These are phyloP conservation scores for Nadsonia starkeyi-henricii DNA, from an alignment of 1,139 yeast genomes.

Conservation along the genomic window DNA sequence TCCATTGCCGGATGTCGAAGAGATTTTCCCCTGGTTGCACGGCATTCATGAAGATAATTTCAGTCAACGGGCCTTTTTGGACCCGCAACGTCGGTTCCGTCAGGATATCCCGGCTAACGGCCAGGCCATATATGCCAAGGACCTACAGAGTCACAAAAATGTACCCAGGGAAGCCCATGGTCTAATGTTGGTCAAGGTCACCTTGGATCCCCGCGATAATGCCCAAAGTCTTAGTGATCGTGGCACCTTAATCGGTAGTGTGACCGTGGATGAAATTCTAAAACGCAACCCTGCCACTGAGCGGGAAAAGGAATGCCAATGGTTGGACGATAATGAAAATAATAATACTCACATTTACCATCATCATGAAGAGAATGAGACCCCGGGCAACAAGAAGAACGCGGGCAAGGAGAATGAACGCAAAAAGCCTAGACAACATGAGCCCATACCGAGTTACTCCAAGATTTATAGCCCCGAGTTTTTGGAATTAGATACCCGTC, in stretches of 20 bases:
- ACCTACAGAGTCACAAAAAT: slow-evolving; percentile 3
- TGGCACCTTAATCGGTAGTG: slow-evolving; percentile 48
- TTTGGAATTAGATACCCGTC: slow-evolving; percentile 35
- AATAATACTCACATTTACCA: slow-evolving; percentile 1
- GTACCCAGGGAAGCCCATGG: slow-evolving; percentile 18
- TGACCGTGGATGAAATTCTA: slow-evolving; percentile 46
- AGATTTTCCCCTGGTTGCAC: slow-evolving; percentile 85
- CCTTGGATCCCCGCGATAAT: neutral
- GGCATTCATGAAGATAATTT: slow-evolving; percentile 32
- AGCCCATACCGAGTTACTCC: neutral
- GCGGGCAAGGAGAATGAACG: no score
- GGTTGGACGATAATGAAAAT: slow-evolving; percentile 4
- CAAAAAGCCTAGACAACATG: slow-evolving; percentile 1
- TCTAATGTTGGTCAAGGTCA: slow-evolving; percentile 23
- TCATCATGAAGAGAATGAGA: neutral
- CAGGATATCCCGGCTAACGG: slow-evolving; percentile 5
- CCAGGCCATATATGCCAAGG: neutral
- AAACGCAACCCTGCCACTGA: slow-evolving; percentile 3
- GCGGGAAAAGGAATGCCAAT: slow-evolving; percentile 3
- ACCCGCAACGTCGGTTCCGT: slow-evolving; percentile 16
- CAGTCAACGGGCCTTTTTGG: slow-evolving; percentile 21
- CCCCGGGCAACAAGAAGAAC: no score
- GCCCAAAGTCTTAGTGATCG: slow-evolving; percentile 5
- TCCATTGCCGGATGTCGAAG: slow-evolving; percentile 51
- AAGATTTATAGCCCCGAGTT: slow-evolving; percentile 26